Percentiles rank a stretch among this genome's conserved stretches.
Conservation (phyloP, 768 basidiomycete genomes). For the Russula olivacea region DNA sequence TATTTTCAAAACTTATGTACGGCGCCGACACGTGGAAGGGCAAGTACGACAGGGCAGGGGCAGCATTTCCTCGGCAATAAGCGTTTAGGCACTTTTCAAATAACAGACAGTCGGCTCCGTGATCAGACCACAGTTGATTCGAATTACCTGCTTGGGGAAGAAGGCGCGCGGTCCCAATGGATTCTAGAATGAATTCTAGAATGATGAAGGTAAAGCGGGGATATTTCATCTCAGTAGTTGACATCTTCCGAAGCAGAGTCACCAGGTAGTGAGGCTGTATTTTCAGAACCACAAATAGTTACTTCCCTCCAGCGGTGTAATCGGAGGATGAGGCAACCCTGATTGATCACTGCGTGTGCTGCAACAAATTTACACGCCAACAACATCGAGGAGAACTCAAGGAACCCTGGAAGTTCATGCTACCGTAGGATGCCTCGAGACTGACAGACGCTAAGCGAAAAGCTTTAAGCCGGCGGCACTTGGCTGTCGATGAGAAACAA, state of each 20-base stretch:
- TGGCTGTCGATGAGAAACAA: slow-evolving; percentile 3
- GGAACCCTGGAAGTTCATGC: slow-evolving; percentile 1
- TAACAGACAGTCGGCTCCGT: slow-evolving; percentile 15
- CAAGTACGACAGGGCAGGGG: slow-evolving; percentile 7
- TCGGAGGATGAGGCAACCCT: slow-evolving; percentile 19
- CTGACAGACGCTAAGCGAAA: slow-evolving; percentile 18
- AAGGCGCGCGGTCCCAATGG: neutral
- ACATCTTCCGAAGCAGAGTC: slow-evolving; percentile 20
- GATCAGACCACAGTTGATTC: slow-evolving; percentile 21
- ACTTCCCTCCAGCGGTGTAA: slow-evolving; percentile 13
- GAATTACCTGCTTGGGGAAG: slow-evolving; percentile 8
- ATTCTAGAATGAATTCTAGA: slow-evolving; percentile 2
- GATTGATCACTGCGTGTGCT: slow-evolving; percentile 6
- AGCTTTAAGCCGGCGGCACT: slow-evolving; percentile 22
- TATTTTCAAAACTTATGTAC: neutral
- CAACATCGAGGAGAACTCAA: slow-evolving; percentile 14
- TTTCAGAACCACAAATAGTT: slow-evolving; percentile 1
- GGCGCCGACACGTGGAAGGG: slow-evolving; percentile 12
- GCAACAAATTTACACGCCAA: neutral
- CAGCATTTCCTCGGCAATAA: slow-evolving; percentile 19
- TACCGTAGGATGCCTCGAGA: slow-evolving; percentile 10
- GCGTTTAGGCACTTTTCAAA: slow-evolving; percentile 24
- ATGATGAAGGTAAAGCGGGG: slow-evolving; percentile 10
- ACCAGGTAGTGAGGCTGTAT: slow-evolving; percentile 17
- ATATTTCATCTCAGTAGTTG: slow-evolving; percentile 15